Conservation (phyloP, 352 stramenopile species). For the Pythium guiyangense region DNA sequence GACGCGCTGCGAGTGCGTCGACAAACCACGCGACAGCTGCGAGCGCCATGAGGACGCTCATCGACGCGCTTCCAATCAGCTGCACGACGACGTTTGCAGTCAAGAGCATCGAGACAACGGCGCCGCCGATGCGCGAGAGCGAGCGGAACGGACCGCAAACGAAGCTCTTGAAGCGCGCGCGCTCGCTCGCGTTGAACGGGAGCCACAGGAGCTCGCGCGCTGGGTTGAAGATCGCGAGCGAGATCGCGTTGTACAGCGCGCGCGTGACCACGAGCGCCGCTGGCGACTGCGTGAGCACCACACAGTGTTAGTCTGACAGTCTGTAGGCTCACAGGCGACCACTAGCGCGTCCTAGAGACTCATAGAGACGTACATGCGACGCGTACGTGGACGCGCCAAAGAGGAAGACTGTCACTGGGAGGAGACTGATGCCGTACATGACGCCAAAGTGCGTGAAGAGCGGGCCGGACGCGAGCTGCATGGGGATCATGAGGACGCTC, state of each 20-base stretch:
- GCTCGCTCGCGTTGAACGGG: conserved; percentile 71
- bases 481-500: conserved; percentile 85
- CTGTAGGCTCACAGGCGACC: no score
- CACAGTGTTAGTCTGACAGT: no score
- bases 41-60: conserved; percentile 64
- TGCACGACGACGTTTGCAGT: conserved; percentile 39
- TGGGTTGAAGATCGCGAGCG: conserved; percentile 79
- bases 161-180: conserved; percentile 75
- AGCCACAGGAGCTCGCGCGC: conserved; percentile 84
- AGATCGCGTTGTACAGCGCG: conserved; percentile 78
- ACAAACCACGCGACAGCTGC: conserved; percentile 59
- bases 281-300: conserved; percentile 42
- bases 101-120: conserved; percentile 65
- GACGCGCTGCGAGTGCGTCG: conserved; percentile 63
- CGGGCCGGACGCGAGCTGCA: conserved; percentile 69
- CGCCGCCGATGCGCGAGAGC: conserved; percentile 69
- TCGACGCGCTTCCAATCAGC: conserved; percentile 40
- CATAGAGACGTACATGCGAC: conserved; percentile 33
- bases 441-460: conserved; percentile 85
- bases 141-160: conserved; percentile 77
- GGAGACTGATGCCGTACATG: conserved; percentile 77
- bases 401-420: conserved; percentile 66
- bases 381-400: conserved; percentile 62
- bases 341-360: background rate
- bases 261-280: conserved; percentile 59